Evolutionary conservation across 768 basidiomycete genomes (phyloP).

Genomic region (Wakefieldia striispora): DNA sequence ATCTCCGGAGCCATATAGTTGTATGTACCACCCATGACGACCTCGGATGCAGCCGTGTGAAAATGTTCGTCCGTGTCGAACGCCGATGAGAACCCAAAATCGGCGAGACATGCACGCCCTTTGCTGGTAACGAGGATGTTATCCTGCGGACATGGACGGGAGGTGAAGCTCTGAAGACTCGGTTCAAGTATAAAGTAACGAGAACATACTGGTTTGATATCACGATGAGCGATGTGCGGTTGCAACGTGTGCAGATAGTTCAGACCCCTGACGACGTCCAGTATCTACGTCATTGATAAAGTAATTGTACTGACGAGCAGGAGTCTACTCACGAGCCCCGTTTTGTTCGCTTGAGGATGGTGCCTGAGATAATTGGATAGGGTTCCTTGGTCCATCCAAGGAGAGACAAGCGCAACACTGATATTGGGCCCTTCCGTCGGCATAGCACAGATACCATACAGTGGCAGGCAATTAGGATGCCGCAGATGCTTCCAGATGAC

Average conservation of each 20-base stretch:
- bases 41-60: slow-evolving; percentile 6
- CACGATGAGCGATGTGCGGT: slow-evolving; percentile 35
- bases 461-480: slow-evolving; percentile 36
- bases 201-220: slow-evolving; percentile 30
- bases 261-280: slow-evolving; percentile 44
- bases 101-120: slow-evolving; percentile 45
- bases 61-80: slow-evolving; percentile 17
- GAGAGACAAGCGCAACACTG: slow-evolving; percentile 33
- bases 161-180: neutral
- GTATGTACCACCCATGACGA: slow-evolving; percentile 14
- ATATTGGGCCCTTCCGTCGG: slow-evolving; percentile 15
- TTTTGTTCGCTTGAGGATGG: slow-evolving; percentile 23
- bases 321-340: slow-evolving; percentile 30
- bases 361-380: slow-evolving; percentile 29
- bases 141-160: slow-evolving; percentile 31
- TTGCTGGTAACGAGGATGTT: slow-evolving; percentile 46
- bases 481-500: slow-evolving; percentile 33
- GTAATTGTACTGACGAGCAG: neutral
- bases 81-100: slow-evolving; percentile 41
- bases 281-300: slow-evolving; percentile 29
- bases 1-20: slow-evolving; percentile 30
- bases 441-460: slow-evolving; percentile 31
- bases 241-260: slow-evolving; percentile 41
- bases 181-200: neutral
- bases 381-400: slow-evolving; percentile 38